These are phyloP conservation scores for Hyphodiscus sp. DNA, from an alignment of 2,329 filamentous ascomycete genomes.

Conservation along the genomic window DNA sequence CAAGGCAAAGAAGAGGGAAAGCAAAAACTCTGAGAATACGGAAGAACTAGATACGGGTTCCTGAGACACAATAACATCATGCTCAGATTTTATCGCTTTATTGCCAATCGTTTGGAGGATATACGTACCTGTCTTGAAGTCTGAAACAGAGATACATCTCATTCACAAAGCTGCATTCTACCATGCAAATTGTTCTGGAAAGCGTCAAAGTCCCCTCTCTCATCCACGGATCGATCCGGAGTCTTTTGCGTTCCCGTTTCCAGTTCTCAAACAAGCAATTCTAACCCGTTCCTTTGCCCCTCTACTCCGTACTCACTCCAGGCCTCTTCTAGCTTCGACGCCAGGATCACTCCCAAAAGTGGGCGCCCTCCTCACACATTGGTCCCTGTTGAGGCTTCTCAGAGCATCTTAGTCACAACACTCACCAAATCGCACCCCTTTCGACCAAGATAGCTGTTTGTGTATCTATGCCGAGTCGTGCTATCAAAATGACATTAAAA, in stretches of 20 bases:
- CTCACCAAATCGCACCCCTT: neutral
- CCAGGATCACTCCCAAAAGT: neutral
- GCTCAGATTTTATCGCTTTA: neutral
- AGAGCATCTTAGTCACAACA: slow-evolving; percentile 2
- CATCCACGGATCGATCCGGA: too few relatives aligned
- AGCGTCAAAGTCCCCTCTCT: too few relatives aligned
- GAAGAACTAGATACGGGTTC: neutral
- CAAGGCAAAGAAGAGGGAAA: slow-evolving; percentile 35
- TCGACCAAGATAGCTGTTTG: neutral
- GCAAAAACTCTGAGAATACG: neutral
- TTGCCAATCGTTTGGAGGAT: neutral
- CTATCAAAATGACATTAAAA: neutral
- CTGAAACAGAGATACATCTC: neutral
- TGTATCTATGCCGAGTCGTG: neutral
- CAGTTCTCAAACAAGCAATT: slow-evolving; percentile 1
- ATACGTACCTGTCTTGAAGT: neutral
- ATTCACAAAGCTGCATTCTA: too few relatives aligned
- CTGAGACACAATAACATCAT: neutral
- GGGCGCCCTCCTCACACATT: neutral
- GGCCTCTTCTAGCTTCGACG: slow-evolving; percentile 4
- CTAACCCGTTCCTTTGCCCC: neutral
- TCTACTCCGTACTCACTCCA: too few relatives aligned
- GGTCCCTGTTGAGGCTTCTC: neutral
- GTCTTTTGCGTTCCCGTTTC: neutral
- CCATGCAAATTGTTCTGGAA: too few relatives aligned